Base-by-base conservation (phyloP, 2,329 filamentous ascomycete species). In the Fonsecaea pugnacius region DNA sequence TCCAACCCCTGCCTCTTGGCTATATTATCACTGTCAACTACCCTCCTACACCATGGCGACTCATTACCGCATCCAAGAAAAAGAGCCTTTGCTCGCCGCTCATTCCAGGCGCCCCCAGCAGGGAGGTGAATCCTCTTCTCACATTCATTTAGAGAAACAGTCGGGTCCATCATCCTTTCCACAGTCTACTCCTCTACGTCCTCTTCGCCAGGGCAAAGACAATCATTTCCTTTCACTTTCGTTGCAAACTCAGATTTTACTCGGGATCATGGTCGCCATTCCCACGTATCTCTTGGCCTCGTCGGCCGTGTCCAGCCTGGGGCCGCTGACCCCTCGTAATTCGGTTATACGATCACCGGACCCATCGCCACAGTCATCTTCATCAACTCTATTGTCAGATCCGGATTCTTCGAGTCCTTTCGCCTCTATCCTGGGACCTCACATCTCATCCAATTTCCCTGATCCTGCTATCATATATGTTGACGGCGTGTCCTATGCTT, bases 401-500 rank as follows among this genome's bases (percentile, higher is more conserved):
- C 40, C 66, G 3, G 38, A 48, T 16, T 56, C 58, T 12, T 56
- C 58, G 24, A 52, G 59, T 38, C 63, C 59, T 14, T 69, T 68
- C 54, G 65, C 58, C 10, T 70, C 69, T n/a, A 55, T 71, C 18
- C 5, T 63, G 21, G 70, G 70, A 27, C 70, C 70, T 1, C 75
- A 72, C 14, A 71, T 80, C 40, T 69, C 76, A 36, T 70, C 73
- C 24, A 72, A 79, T 46, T 79, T 80, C 60, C 75, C 78, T 1
- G 78, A 80, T 58, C 77, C 78, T 3, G 74, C 79, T 12, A 78
- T 88, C 55, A 70, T 87, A 54, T 73, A 81, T 69, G 78, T 74
- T 3, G 77, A 83, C 66, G 81, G 79, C 7, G 77, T 74, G 1
- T 88, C 82, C 79, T 85, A 87, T 69, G 82, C 85, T 7, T 88